Base-by-base conservation (phyloP, 1,284 basidiomycete genomes). In the Ustilago bromivora region DNA sequence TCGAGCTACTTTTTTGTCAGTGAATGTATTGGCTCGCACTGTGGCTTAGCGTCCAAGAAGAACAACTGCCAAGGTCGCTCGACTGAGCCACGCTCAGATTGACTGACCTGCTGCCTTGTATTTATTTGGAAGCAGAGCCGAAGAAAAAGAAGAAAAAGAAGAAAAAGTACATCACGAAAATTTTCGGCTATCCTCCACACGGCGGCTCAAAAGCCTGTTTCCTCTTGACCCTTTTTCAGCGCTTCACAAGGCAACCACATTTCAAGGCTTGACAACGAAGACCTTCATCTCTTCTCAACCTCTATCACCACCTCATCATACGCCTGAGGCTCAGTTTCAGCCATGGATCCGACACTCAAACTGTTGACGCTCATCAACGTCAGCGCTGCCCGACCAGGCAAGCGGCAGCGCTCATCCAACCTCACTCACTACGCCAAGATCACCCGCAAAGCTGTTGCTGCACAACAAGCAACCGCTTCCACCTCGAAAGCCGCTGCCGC, bases 301-400 rank as follows among this genome's bases (percentile, higher is more conserved):
- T 49, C 54, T 56, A 36, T 36, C 52, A 62, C 23, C 64, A 35
- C 62, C 19, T 43, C 17, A 52, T 19, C 40, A 28, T 28, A 28
- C 23, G 23, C 23, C 23, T 3, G 23, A 28, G 23, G 23, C 23
- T 3, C 23, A 3, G 3, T 28, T 28, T 28, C 36, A 52, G 38
- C 41, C 23, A 78, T 78, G 72, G 72, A 78, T 65, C 69, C 81
- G 23, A 80, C 78, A 53, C 76, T 82, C 61, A 83, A 92, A 72
- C 91, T 99, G 2, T 88, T 98, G 46, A 99, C 97, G 0, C 90
- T 99, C 1, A 89, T 99, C 35, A 99, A 99, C 86, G 94, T 98
- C 2, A 94, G 93, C 56, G 93, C 95, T 0, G 90, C 88, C 35
- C 88, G 83, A 52, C 85, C 87, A 11, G 81, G 79, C 53, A 85